These are phyloP conservation scores for Venturia nashicola DNA, from an alignment of 2,329 filamentous ascomycete genomes.

Conservation along the genomic window DNA sequence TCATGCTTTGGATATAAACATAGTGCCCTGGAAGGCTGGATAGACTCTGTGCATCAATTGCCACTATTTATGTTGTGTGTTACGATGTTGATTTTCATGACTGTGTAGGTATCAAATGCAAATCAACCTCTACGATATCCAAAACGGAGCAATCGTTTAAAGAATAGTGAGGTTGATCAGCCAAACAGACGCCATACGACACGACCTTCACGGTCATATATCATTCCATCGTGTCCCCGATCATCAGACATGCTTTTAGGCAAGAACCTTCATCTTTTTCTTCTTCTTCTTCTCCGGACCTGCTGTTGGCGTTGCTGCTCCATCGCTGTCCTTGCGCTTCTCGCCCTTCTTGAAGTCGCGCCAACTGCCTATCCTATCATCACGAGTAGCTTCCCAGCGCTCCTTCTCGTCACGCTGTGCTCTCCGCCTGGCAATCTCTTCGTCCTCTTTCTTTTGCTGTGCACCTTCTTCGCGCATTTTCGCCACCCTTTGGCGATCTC, in stretches of 20 bases:
- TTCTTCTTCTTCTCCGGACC: conserved; percentile 26
- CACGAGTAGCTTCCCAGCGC: conserved; percentile 87
- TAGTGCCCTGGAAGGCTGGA: not conserved
- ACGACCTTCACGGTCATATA: not conserved
- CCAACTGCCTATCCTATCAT: conserved; percentile 89
- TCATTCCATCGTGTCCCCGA: not conserved
- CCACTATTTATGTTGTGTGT: not conserved
- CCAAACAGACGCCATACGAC: not conserved
- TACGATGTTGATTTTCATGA: not conserved
- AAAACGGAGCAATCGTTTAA: not conserved
- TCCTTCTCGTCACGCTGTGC: conserved; percentile 72
- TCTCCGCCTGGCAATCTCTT: conserved; percentile 57
- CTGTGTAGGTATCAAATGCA: not conserved
- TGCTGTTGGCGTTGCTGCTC: conserved; percentile 14
- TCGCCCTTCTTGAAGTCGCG: conserved; percentile 68
- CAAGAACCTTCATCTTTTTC: conserved; percentile 41
- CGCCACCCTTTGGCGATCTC: conserved; percentile 75
- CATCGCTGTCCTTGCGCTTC: conserved; percentile 38
- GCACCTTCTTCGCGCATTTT: conserved; percentile 95
- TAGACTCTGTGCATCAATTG: not conserved
- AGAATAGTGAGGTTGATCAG: not conserved
- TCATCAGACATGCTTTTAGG: conserved; percentile 26
- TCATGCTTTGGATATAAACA: no score
- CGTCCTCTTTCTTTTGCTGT: conserved; percentile 73
- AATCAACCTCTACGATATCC: not conserved